Conservation (phyloP, 202 grass and related monocot genomes). For the Brachypodium distachyon region DNA sequence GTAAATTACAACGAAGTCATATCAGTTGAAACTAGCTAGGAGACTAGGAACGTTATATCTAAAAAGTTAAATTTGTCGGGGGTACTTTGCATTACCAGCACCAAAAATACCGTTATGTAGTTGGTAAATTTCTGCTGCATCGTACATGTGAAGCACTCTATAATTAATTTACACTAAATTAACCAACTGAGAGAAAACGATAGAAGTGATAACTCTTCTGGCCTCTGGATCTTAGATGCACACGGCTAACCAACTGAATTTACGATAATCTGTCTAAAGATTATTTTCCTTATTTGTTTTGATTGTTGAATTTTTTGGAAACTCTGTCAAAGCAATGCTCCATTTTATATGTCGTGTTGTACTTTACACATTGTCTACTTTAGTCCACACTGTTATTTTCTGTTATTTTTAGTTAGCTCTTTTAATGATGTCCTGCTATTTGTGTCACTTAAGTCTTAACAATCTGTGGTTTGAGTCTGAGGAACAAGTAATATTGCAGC, state of each 20-base stretch:
- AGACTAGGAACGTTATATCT: not conserved
- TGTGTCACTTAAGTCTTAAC: constrained; percentile 7
- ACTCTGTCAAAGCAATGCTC: not conserved
- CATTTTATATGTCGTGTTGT: not conserved
- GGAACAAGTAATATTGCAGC: not conserved
- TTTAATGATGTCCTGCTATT: not conserved
- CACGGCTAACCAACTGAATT: too few relatives aligned
- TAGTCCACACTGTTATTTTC: not conserved
- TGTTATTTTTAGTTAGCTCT: not conserved
- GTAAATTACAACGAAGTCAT: not conserved
- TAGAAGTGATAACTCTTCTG: too few relatives aligned
- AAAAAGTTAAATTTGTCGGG: not conserved
- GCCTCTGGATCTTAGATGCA: too few relatives aligned
- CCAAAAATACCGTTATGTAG: too few relatives aligned
- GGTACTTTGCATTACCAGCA: not conserved
- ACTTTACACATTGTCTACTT: not conserved
- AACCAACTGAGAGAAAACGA: not conserved
- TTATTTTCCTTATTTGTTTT: not conserved
- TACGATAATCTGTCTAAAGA: not conserved
- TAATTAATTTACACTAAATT: not conserved
- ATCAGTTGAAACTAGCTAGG: not conserved
- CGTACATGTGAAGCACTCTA: not conserved
- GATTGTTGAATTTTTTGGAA: not conserved
- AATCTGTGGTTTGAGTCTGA: not conserved
- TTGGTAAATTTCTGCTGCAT: not conserved